Base-by-base conservation (phyloP, 2,329 filamentous ascomycete genomes). In the Daldinia eschscholtzii region DNA sequence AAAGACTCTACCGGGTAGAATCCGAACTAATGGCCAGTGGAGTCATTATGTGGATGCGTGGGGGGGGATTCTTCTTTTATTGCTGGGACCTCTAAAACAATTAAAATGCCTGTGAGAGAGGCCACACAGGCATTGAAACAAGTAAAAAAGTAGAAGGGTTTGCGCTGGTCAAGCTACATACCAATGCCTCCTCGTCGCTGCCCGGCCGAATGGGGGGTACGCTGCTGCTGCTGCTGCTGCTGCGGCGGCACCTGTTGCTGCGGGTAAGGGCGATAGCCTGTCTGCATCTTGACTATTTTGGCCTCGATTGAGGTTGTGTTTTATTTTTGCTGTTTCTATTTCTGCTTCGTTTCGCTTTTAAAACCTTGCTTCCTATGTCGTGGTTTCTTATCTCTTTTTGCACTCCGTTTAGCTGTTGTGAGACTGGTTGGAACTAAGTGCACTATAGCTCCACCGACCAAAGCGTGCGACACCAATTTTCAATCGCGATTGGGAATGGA, bases 101-200 rank as follows among this genome's bases (percentile, higher is more conserved):
- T 62, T 65, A 58, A 70, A 70, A 64, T 60, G 50, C 28, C 7
- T n/a, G 39, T 13, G 57, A 48, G 18, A 26, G 30, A 33, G 30
- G 30, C 13, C 20, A 50, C 7, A 48, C 6, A 35, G 26, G 42
- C 9, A 60, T 50, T 20, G 44, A 18, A 55, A 20, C 26, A 57
- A 61, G 10, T 41, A 57, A 67, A 58, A 44, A 35, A 69, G 28
- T 53, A 28, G 33, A 57, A 57, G 39, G 44, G 60, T 55, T 23
- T 41, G 23, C 44, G 55, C 37, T 12, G 37, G 41, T 46, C 61
- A 64, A 64, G 63, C 59, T 68, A 79, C 81, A 70, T 81, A 87
- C 85, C 85, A 77, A 86, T 86, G 72, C 84, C 85, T 73, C 84
- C 84, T 73, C 85, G 83, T 70, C 85, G 83, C 76, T 82, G 84